Base-by-base conservation (phyloP, 78 protist genomes). In the Paratrimastix pyriformis region DNA sequence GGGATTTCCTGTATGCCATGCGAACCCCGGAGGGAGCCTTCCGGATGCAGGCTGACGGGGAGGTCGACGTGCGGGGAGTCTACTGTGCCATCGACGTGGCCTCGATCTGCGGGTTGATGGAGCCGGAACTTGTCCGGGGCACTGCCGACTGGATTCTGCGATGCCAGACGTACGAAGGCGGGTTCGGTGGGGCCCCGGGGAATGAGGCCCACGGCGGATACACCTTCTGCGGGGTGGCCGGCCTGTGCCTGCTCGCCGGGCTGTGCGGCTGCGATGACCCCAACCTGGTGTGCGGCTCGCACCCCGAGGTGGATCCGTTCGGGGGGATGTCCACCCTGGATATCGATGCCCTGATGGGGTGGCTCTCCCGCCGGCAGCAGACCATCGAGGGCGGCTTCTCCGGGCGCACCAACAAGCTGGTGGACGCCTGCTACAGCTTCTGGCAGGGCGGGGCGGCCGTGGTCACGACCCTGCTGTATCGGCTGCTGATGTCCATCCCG, bases 181-280 rank as follows among this genome's bases (percentile, higher is more conserved):
- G 98, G 3, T 32, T 94, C 44, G 92, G 88, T 44, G 94, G 90
- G 26, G 46, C 45, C 33, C 94, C 93, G 7, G 87, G 87, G 24
- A 52, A 65, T 24, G 99, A 97, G 80, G 97, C 98, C 4, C 99
- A 97, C 78, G 99, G 98, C 37, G 99, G 99, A 18, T 97, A 97
- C 69, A 78, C 97, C 0, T 94, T 77, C 77, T 97, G 99, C 59
- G 96, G 87, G 0, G n/a, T 90, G 13, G 93, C 97, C 0, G 93
- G 93, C 3, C 21, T 94, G 48, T 11, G 65, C 43, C 44, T 93
- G 21, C 64, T 91, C n/a, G 71, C 80, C 15, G 35, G 65, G n/a
- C 15, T 35, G 1, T 55, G 81, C 33, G 33, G 30, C n/a, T n/a
- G n/a, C n/a, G n/a, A n/a, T n/a, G n/a, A n/a, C n/a, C n/a, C n/a